phyloP scores from a whole-genome alignment of 805 yeast species.

The Kluyveromyces lactis region DNA sequence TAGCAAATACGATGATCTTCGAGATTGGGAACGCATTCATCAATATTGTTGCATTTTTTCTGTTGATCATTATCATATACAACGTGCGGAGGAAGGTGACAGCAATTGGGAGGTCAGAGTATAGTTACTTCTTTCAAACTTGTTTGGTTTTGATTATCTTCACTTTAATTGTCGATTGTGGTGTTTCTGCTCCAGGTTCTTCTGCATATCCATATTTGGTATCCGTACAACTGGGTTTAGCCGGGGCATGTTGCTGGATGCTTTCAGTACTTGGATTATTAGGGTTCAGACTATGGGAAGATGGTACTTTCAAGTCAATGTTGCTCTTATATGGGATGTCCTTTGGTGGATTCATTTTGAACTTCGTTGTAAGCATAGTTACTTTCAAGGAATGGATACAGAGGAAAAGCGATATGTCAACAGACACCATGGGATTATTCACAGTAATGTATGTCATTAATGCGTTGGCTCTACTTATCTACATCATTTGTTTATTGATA shows the following conservation, averaged over 20 bases:
- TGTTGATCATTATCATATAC: slow-evolving; percentile 62
- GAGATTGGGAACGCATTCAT: slow-evolving; percentile 83
- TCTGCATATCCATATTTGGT: slow-evolving; percentile 72
- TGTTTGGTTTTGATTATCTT: slow-evolving; percentile 50
- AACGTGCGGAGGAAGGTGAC: slow-evolving; percentile 80
- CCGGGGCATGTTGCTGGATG: slow-evolving; percentile 63
- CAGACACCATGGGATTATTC: slow-evolving; percentile 60
- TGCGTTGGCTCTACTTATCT: slow-evolving; percentile 53
- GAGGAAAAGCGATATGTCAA: slow-evolving; percentile 34
- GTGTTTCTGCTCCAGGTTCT: slow-evolving; percentile 85
- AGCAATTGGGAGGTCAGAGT: slow-evolving; percentile 88
- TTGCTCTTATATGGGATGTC: slow-evolving; percentile 45
- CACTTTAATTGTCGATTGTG: slow-evolving; percentile 78
- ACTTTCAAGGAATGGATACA: slow-evolving; percentile 65
- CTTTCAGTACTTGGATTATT: slow-evolving; percentile 67
- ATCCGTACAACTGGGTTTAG: slow-evolving; percentile 66
- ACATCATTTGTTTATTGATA: slow-evolving; percentile 58
- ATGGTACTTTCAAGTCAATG: slow-evolving; percentile 68
- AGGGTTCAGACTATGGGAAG: slow-evolving; percentile 91
- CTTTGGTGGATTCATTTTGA: slow-evolving; percentile 49
- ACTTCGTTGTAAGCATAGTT: slow-evolving; percentile 58
- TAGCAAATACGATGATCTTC: slow-evolving; percentile 88
- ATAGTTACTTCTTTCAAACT: slow-evolving; percentile 62
- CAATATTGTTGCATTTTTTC: slow-evolving; percentile 63
- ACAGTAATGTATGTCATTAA: slow-evolving; percentile 64